Conservation (phyloP, 768 basidiomycete species). For the Lactifluus rugatus region DNA sequence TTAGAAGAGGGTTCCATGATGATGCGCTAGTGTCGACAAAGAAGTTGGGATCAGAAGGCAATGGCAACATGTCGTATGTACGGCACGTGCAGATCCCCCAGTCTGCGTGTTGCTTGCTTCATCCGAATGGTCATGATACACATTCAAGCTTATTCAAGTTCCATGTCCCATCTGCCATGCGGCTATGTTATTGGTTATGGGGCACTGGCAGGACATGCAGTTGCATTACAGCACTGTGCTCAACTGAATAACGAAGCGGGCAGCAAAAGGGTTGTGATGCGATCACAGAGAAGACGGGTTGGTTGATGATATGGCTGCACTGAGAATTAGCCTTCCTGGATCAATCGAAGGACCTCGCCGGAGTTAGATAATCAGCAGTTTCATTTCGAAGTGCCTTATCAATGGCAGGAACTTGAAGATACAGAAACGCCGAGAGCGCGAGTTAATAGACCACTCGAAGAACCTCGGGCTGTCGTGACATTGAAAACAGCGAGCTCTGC, state of each 20-base stretch:
- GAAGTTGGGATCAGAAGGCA: not conserved
- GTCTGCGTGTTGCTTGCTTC: not conserved
- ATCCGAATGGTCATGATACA: not conserved
- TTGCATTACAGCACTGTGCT: not conserved
- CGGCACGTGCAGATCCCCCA: not conserved
- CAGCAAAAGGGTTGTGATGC: not conserved
- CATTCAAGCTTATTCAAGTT: no score
- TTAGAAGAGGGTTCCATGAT: not conserved
- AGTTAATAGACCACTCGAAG: slow-evolving; percentile 3
- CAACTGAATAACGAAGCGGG: not conserved
- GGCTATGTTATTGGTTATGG: not conserved
- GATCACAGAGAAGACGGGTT: slow-evolving; percentile 7
- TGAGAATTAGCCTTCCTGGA: slow-evolving; percentile 6
- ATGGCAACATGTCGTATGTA: not conserved
- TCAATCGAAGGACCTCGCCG: not conserved
- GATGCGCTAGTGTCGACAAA: not conserved
- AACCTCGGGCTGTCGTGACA: not conserved
- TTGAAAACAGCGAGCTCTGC: not conserved
- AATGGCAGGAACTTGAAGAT: not conserved
- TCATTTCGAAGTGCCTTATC: slow-evolving; percentile 3
- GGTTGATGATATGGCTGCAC: not conserved
- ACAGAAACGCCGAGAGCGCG: not conserved
- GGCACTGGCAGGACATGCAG: not conserved
- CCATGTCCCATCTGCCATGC: no score
- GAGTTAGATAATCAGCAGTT: not conserved